These are phyloP conservation scores for Maudiozyma barnettii DNA, from an alignment of 805 yeast species.

Conservation along the genomic window DNA sequence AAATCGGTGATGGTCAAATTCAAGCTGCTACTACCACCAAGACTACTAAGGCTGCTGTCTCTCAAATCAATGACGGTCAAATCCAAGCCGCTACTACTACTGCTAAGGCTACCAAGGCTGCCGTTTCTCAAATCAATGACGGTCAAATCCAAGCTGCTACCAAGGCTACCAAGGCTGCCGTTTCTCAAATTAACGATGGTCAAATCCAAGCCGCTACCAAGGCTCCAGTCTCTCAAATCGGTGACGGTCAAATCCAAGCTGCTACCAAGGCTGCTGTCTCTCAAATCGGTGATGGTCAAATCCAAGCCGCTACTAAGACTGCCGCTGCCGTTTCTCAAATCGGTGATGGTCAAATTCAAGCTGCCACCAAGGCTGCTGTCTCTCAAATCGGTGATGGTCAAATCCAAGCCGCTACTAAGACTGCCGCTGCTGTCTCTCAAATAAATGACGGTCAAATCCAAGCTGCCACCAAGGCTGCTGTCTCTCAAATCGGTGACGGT, in stretches of 20 bases:
- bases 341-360: conserved; percentile 26
- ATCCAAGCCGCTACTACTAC: conserved; percentile 31
- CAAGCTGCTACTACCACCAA: conserved; percentile 29
- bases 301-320: conserved; percentile 22
- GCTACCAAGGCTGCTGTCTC: conserved; percentile 32
- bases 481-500: conserved; percentile 21
- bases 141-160: conserved; percentile 44
- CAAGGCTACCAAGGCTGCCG: conserved; percentile 26
- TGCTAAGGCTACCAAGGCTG: conserved; percentile 26
- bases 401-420: conserved; percentile 19
- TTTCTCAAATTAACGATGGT: conserved; percentile 46
- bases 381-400: conserved; percentile 4
- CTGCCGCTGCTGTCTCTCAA: conserved; percentile 24
- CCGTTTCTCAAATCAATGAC: conserved; percentile 40
- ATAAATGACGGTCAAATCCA: conserved; percentile 30
- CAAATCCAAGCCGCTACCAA: conserved; percentile 29
- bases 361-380: conserved; percentile 32
- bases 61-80: conserved; percentile 24
- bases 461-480: conserved; percentile 27
- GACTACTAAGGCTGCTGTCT: conserved; percentile 16
- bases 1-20: conserved; percentile 55
- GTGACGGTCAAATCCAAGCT: conserved; percentile 38
- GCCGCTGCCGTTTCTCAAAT: conserved; percentile 29
- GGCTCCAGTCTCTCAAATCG: conserved; percentile 29
- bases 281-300: conserved; percentile 6